phyloP scores from a whole-genome alignment of 2,329 filamentous ascomycete genomes.

The Alternaria sp. region DNA sequence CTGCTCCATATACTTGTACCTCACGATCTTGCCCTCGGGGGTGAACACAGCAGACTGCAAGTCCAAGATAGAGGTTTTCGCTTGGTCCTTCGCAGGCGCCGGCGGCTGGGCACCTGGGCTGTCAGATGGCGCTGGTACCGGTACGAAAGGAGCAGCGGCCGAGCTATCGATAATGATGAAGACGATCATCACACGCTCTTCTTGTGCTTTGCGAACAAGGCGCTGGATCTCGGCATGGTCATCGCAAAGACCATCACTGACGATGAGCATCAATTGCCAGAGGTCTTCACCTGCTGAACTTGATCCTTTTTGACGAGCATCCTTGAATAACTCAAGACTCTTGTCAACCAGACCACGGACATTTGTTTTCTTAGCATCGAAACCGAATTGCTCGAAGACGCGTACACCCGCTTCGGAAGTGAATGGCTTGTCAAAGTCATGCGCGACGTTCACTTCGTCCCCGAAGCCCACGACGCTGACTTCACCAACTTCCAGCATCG shows the following conservation, averaged over 20 bases:
- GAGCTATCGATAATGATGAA: slow-evolving; percentile 90
- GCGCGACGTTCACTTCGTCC: slow-evolving; percentile 80
- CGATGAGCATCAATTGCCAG: slow-evolving; percentile 93
- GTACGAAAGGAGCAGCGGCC: slow-evolving; percentile 19
- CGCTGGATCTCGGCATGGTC: slow-evolving; percentile 84
- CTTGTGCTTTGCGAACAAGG: slow-evolving; percentile 84
- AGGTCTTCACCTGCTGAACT: slow-evolving; percentile 68
- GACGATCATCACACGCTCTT: slow-evolving; percentile 96
- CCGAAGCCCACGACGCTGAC: slow-evolving; percentile 93
- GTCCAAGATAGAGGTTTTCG: slow-evolving; percentile 78
- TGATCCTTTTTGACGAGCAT: slow-evolving; percentile 70
- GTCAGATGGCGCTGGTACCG: slow-evolving; percentile 9
- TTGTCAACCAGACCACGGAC: slow-evolving; percentile 78
- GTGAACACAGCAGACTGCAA: slow-evolving; percentile 87
- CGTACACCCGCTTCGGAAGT: slow-evolving; percentile 81
- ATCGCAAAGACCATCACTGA: slow-evolving; percentile 93
- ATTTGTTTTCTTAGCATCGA: slow-evolving; percentile 85
- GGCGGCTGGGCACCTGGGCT: slow-evolving; percentile 14
- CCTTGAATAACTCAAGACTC: slow-evolving; percentile 82
- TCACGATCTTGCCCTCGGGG: slow-evolving; percentile 73
- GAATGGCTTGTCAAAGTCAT: slow-evolving; percentile 85
- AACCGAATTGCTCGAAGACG: slow-evolving; percentile 84
- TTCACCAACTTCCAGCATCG: slow-evolving; percentile 93
- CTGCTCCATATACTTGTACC: slow-evolving; percentile 90
- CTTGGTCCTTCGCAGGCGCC: slow-evolving; percentile 51